Evolutionary conservation across 805 yeast genomes (phyloP).

Genomic region (Starmerella vitae): DNA sequence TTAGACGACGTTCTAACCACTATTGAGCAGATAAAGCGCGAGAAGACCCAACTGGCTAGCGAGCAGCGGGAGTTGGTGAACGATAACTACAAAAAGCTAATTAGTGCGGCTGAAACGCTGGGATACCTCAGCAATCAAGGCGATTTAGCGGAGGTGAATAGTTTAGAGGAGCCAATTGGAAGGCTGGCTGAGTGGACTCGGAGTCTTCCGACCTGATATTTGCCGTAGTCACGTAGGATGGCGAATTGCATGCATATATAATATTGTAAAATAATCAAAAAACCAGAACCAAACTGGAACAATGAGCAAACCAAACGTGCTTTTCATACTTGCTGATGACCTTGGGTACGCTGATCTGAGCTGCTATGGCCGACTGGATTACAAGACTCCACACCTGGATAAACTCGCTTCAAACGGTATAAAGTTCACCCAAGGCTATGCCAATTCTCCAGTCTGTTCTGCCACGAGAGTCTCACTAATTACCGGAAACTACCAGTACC

Average conservation of each 20-base stretch:
- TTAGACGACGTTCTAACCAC: conserved; percentile 21
- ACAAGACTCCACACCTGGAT: conserved; percentile 40
- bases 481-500: conserved; percentile 48
- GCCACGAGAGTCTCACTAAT: conserved; percentile 50
- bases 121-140: conserved; percentile 21
- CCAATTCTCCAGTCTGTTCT: conserved; percentile 54
- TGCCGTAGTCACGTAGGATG: not conserved
- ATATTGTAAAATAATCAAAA: not conserved
- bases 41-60: conserved; percentile 25
- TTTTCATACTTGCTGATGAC: conserved; percentile 48
- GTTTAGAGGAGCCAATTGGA: conserved; percentile 7
- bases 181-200: conserved; percentile 10
- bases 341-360: conserved; percentile 44
- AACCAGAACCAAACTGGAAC: too few species aligned
- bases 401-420: conserved; percentile 35
- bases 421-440: conserved; percentile 44
- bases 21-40: conserved; percentile 22
- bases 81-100: conserved; percentile 29
- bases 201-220: not conserved
- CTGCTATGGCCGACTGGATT: conserved; percentile 42
- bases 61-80: conserved; percentile 31
- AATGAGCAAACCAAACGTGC: conserved; percentile 34
- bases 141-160: conserved; percentile 16
- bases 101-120: conserved; percentile 27
- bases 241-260: not conserved